phyloP scores from a whole-genome alignment of 2,329 filamentous ascomycete genomes.

The Cercospora brassicicola region DNA sequence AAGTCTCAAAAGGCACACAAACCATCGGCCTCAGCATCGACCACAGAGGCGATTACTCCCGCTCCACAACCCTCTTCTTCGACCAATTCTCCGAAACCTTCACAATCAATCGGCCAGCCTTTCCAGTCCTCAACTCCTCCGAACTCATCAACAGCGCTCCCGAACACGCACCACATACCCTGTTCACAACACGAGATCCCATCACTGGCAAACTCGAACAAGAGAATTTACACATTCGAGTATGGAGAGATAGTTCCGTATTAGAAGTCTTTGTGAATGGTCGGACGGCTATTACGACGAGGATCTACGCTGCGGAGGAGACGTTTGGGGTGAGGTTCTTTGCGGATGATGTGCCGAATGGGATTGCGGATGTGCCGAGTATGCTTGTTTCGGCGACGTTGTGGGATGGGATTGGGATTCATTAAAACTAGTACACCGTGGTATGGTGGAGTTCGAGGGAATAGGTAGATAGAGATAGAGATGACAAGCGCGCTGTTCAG shows the following conservation, averaged over 20 bases:
- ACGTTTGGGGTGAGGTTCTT: constrained; percentile 31
- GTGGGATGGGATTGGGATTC: constrained; percentile 29
- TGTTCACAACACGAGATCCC: constrained; percentile 42
- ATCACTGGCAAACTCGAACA: constrained; percentile 6
- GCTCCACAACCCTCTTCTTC: constrained; percentile 46
- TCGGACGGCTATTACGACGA: constrained; percentile 45
- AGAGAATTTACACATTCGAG: constrained; percentile 44
- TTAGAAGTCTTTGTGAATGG: constrained; percentile 51
- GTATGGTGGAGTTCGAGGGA: not conserved
- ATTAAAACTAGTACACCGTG: not conserved
- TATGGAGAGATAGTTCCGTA: constrained; percentile 47
- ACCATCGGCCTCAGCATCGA: constrained; percentile 29
- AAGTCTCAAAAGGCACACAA: constrained; percentile 25
- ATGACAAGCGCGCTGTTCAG: not conserved
- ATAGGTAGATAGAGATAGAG: not conserved
- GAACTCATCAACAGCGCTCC: constrained; percentile 38
- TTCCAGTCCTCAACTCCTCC: constrained; percentile 33
- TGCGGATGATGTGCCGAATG: constrained; percentile 24
- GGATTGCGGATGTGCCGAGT: constrained; percentile 12
- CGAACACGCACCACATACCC: constrained; percentile 47
- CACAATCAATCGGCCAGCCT: constrained; percentile 43
- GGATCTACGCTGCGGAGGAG: constrained; percentile 32
- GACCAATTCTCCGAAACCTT: constrained; percentile 44
- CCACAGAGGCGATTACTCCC: constrained; percentile 28
- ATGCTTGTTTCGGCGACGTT: constrained; percentile 25